Conservation (phyloP, 2,329 filamentous ascomycete genomes). For the Phyllosticta citribraziliensis region DNA sequence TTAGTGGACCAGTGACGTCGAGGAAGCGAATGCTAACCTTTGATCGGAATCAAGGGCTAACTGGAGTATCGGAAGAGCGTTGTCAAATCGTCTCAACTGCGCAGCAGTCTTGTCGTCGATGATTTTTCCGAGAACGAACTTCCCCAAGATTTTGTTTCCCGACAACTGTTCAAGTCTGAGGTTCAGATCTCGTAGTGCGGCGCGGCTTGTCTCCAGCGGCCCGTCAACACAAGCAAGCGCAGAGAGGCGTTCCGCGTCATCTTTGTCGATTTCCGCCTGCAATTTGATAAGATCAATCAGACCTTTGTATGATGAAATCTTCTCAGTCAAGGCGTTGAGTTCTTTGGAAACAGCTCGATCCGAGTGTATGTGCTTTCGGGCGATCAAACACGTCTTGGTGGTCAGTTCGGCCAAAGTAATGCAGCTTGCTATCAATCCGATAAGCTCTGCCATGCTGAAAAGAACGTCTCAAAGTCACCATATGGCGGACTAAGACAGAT, state of each 20-base stretch:
- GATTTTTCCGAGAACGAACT: not conserved
- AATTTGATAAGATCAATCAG: not conserved
- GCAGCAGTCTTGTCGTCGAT: not conserved
- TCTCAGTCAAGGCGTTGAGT: not conserved
- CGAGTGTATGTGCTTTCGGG: not conserved
- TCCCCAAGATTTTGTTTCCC: not conserved
- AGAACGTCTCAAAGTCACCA: no score
- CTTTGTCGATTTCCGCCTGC: not conserved
- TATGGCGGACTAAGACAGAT: no score
- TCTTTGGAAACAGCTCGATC: not conserved
- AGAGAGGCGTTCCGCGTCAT: not conserved
- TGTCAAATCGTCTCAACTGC: not conserved
- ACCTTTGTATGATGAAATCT: not conserved
- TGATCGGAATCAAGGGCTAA: not conserved
- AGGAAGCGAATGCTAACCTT: not conserved
- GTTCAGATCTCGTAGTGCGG: no score
- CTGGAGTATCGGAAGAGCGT: not conserved
- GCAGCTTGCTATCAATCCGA: not conserved
- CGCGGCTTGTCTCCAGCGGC: not conserved
- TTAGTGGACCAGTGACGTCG: not conserved
- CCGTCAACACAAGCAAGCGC: not conserved
- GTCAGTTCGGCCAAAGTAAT: not conserved
- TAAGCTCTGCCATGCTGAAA: not conserved
- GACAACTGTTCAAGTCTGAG: no score
- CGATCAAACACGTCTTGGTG: not conserved